Conservation (phyloP, 305 asterid species). For the Solanum hybrid region DNA sequence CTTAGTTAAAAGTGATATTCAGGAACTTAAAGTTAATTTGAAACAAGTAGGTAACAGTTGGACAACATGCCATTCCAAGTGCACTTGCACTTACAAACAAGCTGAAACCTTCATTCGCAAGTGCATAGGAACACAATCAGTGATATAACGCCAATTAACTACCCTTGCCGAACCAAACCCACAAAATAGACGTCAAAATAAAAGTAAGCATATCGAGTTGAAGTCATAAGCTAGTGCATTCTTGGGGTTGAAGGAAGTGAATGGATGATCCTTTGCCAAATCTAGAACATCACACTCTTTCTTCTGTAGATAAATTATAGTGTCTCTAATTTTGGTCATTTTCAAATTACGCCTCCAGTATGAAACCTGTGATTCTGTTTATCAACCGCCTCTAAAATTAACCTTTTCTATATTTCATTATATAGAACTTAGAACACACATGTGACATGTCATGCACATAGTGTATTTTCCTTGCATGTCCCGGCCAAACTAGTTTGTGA, state of each 20-base stretch:
- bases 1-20: no score
- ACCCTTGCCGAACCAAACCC: no score
- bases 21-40: no score
- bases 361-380: not conserved
- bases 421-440: not conserved
- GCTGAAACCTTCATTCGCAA: no score
- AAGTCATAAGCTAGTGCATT: no score
- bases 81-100: no score
- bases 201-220: no score
- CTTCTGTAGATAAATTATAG: not conserved
- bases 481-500: not conserved
- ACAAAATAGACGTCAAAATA: no score
- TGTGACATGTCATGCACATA: not conserved
- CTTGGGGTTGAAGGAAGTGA: not conserved
- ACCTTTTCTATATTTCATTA: not conserved
- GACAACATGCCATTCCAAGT: no score
- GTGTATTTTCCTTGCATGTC: not conserved
- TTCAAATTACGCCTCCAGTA: conserved; percentile 77
- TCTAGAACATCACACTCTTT: not conserved
- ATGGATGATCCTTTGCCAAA: not conserved
- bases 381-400: not conserved
- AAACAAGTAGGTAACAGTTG: no score
- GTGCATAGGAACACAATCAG: no score
- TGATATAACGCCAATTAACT: no score
- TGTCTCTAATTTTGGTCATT: not conserved